phyloP scores from a whole-genome alignment of 1,139 yeast species.

The Kurtzmaniella quercitrusa region DNA sequence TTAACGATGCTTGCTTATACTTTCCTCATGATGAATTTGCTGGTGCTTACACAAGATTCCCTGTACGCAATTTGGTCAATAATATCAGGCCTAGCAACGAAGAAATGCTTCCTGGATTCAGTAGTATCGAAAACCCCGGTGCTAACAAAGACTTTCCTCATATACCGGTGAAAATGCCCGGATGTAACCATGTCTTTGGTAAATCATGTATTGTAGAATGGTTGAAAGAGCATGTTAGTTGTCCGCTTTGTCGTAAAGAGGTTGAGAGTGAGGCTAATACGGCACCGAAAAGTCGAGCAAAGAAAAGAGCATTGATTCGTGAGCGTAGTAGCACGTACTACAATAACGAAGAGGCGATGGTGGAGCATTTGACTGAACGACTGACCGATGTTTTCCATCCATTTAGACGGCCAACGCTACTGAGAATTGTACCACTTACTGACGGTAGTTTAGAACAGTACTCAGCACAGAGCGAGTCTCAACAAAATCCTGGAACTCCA shows the following conservation, averaged over 20 bases:
- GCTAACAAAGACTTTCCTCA: conserved; percentile 19
- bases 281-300: conserved; percentile 19
- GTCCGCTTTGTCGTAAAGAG: conserved; percentile 45
- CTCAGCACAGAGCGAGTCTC: background rate
- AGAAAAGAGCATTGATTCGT: conserved; percentile 13
- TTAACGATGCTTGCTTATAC: conserved; percentile 37
- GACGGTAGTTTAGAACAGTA: conserved; percentile 36
- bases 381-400: conserved; percentile 41
- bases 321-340: conserved; percentile 12
- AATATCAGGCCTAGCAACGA: conserved; percentile 21
- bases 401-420: conserved; percentile 31
- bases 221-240: conserved; percentile 38
- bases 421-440: conserved; percentile 39
- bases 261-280: conserved; percentile 23
- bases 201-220: conserved; percentile 41
- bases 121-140: conserved; percentile 8
- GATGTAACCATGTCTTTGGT: conserved; percentile 42
- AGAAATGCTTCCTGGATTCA: conserved; percentile 32
- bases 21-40: conserved; percentile 36
- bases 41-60: conserved; percentile 29
- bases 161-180: conserved; percentile 41
- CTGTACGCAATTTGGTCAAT: conserved; percentile 26
- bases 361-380: conserved; percentile 23
- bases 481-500: conserved; percentile 6
- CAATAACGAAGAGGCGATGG: conserved; percentile 12